These are phyloP conservation scores for Xylaria intraflava DNA, from an alignment of 495 filamentous ascomycete genomes.

Conservation along the genomic window DNA sequence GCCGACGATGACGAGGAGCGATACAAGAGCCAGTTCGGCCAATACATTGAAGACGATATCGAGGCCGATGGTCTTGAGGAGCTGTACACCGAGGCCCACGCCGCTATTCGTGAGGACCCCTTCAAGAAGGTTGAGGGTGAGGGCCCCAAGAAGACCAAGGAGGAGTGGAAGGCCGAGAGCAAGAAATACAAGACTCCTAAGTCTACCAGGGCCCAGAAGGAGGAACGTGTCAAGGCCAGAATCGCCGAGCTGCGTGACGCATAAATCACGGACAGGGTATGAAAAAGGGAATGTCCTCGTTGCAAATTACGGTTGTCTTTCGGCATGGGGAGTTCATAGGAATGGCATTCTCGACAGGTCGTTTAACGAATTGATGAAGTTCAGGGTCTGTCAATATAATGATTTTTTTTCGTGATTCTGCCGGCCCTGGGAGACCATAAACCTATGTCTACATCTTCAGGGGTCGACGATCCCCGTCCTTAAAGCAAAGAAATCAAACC, in stretches of 20 bases:
- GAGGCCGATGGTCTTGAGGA: slow-evolving; percentile 98
- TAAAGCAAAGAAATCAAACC: too few relatives aligned
- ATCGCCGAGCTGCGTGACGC: slow-evolving; percentile 64
- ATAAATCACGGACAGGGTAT: slow-evolving; percentile 26
- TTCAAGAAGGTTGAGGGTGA: slow-evolving; percentile 86
- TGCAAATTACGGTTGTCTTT: slow-evolving; percentile 26
- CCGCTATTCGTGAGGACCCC: slow-evolving; percentile 94
- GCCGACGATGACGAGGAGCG: slow-evolving; percentile 99
- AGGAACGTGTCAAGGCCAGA: slow-evolving; percentile 74
- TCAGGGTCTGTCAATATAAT: slow-evolving; percentile 26
- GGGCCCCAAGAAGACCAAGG: slow-evolving; percentile 83
- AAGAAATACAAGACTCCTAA: slow-evolving; percentile 75
- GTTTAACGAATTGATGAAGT: slow-evolving; percentile 29
- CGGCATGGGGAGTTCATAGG: slow-evolving; percentile 29
- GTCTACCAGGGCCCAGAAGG: slow-evolving; percentile 72
- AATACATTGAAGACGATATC: slow-evolving; percentile 93
- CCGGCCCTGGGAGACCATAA: background rate
- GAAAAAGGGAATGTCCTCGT: slow-evolving; percentile 18
- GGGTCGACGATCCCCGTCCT: too few relatives aligned
- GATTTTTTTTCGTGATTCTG: slow-evolving; percentile 9
- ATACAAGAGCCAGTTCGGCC: slow-evolving; percentile 93
- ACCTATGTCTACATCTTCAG: too few relatives aligned
- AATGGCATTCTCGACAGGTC: slow-evolving; percentile 25
- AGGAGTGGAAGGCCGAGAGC: slow-evolving; percentile 92
- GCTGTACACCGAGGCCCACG: slow-evolving; percentile 89